Base-by-base conservation (phyloP, 192 early-diverging fungal genomes). In the Spizellomyces punctatus region DNA sequence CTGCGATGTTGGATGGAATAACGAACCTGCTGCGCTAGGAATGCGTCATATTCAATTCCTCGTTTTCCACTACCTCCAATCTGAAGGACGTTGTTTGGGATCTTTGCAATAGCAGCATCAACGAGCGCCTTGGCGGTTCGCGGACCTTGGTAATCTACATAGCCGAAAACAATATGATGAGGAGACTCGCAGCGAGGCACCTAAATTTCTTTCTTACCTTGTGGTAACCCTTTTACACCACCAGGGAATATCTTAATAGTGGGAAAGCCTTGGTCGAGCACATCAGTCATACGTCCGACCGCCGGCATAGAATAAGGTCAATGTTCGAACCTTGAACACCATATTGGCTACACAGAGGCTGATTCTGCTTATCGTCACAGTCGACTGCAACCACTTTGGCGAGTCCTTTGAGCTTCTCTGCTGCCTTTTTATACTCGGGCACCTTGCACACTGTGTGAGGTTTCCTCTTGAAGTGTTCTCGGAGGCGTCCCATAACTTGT, bases 341-440 rank as follows among this genome's bases (percentile, higher is more conserved):
- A 73, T 90, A 95, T 44, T 89, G 82, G 6, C 81, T 82, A 73
- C 96, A 99, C 6, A 96, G 71, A 2, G 78, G 82, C 56, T 84
- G 85, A 82, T 97, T 94, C 43, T 61, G 67, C 55, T 94, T 88
- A 43, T 89, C 87, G 76, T 99, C 95, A 78, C 96, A 99, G 76
- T 99, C 85, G 21, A 99, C 81, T 8, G 94, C 92, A n/a, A 85
- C 93, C 63, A 97, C 84, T 77, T 91, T 92, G 10, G 87, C 95
- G 7, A 96, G 78, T 17, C 94, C 94, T 46, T 89, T 86, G 27
- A 96, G 71, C 71, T 94, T 94, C 27, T 80, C 78, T 10, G 95
- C 96, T 0, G 91, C 96, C 47, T 92, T 92, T 68, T 94, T 91
- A 83, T 94, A 99, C 56, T 92, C 91, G 16, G 95, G 95, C 17